These are phyloP conservation scores for Magnusiomyces tetraspermus DNA, from an alignment of 1,139 yeast genomes.

Conservation along the genomic window DNA sequence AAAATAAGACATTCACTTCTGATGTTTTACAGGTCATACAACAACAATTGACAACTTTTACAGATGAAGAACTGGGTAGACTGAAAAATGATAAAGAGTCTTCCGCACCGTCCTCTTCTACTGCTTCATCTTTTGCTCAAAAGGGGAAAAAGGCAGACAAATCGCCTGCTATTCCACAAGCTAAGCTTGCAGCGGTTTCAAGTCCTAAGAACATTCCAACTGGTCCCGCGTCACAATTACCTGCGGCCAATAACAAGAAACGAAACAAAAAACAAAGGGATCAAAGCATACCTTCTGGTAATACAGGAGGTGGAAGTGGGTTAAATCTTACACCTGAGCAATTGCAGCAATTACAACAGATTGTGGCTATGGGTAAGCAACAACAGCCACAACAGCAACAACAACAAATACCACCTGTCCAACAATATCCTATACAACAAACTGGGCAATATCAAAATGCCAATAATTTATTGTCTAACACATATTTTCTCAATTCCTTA, in stretches of 20 bases:
- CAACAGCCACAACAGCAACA: slow-evolving; percentile 14
- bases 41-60: slow-evolving; percentile 33
- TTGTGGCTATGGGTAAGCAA: slow-evolving; percentile 1
- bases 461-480: not conserved
- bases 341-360: slow-evolving; percentile 7
- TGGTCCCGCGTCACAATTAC: not conserved
- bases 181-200: not conserved
- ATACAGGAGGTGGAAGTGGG: not conserved
- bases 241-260: not conserved
- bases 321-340: slow-evolving; percentile 8
- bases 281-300: not conserved
- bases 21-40: slow-evolving; percentile 36
- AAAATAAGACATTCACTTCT: slow-evolving; percentile 32
- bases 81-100: slow-evolving; percentile 17
- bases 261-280: not conserved
- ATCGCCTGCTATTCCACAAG: not conserved
- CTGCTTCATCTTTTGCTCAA: slow-evolving; percentile 16
- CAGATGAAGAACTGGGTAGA: slow-evolving; percentile 25
- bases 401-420: slow-evolving; percentile 20
- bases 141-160: not conserved
- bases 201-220: not conserved
- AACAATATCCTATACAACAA: slow-evolving; percentile 11
- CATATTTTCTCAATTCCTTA: not conserved
- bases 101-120: slow-evolving; percentile 23
- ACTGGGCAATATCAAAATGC: slow-evolving; percentile 1